Evolutionary conservation across 1,284 basidiomycete species (phyloP).

Genomic region (Leccinum solheimii): DNA sequence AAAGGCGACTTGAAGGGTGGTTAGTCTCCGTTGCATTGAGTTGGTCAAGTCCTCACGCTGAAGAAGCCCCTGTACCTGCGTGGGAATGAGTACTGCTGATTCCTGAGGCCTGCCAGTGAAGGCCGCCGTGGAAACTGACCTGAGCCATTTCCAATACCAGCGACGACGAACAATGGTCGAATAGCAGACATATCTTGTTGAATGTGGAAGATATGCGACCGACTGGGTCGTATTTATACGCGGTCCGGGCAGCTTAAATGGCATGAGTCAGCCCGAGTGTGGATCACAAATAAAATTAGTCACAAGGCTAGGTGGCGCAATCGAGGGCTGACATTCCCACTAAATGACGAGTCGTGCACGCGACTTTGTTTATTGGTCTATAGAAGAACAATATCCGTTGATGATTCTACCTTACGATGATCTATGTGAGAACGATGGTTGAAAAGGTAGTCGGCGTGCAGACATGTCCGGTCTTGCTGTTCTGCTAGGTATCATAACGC

Average conservation of each 20-base stretch:
- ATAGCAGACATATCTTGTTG: constrained; percentile 35
- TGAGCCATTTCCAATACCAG: constrained; percentile 54
- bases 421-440: too few species aligned
- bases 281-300: constrained; percentile 24
- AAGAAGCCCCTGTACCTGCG: constrained; percentile 59
- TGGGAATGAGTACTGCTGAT: background rate
- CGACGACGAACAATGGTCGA: constrained; percentile 50
- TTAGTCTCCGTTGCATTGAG: constrained; percentile 4
- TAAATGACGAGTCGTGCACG: background rate
- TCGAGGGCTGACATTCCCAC: background rate
- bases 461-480: constrained; percentile 43
- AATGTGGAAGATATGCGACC: background rate
- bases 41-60: constrained; percentile 48
- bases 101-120: background rate
- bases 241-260: background rate
- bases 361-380: background rate
- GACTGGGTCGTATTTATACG: constrained; percentile 17
- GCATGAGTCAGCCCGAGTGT: constrained; percentile 22
- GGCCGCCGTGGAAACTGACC: constrained; percentile 17
- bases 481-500: constrained; percentile 65
- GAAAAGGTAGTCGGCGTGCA: too few species aligned
- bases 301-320: constrained; percentile 14
- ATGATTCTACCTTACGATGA: too few species aligned
- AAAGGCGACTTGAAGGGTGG: constrained; percentile 49
- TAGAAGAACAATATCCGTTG: background rate